Evolutionary conservation across 2,329 filamentous ascomycete genomes (phyloP), one percentile per base, ranked within the genome.

Genomic region (Alternaria sp.): DNA sequence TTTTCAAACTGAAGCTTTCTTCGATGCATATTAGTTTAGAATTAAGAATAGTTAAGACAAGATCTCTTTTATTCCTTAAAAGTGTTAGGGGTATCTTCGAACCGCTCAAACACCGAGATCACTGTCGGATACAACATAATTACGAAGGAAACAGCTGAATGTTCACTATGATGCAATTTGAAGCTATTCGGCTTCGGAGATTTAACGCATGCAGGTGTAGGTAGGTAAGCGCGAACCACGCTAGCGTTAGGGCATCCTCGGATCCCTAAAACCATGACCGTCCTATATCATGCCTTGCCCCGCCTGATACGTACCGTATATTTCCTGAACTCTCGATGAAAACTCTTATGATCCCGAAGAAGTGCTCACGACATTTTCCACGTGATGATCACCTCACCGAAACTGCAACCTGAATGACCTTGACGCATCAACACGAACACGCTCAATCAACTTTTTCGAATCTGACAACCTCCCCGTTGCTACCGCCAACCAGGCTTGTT

Each of bases 231-330:
- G 46, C 52, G 56, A 55, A 59, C 45, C 34, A 51, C 52, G 34
- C 56, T 59, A 59, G 53, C 26, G 45, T 29, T 56, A 45, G 46
- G 40, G 17, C 52, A 40, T 36, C 40, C 14, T 58, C 56, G 56
- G 56, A 34, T 59, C 56, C 56, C 56, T 51, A 59, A 51, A 23
- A 41, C 42, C 33, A 59, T 51, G 45, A 59, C 56, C 56, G 52
- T 51, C 40, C 36, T 51, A 56, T 59, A 59, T 51, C 23, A 41
- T 10, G 34, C 28, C 31, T 14, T 36, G 4, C 48, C 54, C 56
- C 52, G 24, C 34, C 40, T 31, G 46, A 14, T 8, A 24, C 17
- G 23, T 46, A n/a, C 17, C 23, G 7, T 23, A 6, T 5, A 9
- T 3, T 48, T 36, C 10, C 21, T 26, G 21, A 11, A 14, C 21